phyloP scores from a whole-genome alignment of 305 asterid genomes.

The Rubia tinctorum region DNA sequence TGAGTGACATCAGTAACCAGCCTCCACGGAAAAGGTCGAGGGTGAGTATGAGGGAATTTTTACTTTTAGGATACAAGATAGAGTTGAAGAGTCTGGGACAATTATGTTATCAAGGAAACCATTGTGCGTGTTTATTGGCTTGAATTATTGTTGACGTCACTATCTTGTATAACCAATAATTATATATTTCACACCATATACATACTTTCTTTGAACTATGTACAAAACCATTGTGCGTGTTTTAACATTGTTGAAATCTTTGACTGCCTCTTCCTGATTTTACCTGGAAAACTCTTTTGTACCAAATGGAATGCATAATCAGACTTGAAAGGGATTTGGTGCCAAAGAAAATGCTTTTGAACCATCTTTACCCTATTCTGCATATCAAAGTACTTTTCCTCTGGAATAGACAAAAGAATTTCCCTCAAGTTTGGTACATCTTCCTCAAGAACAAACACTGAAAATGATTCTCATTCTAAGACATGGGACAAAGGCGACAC shows the following conservation, averaged over 20 bases:
- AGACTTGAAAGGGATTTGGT: slow-evolving; percentile 43
- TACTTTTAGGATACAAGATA: too few relatives aligned
- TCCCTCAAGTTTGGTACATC: slow-evolving; percentile 51
- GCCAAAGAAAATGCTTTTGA: slow-evolving; percentile 53
- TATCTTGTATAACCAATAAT: background rate
- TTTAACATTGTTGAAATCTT: background rate
- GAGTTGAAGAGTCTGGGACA: too few relatives aligned
- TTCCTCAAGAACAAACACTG: slow-evolving; percentile 46
- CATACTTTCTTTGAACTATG: background rate
- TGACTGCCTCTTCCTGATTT: slow-evolving; percentile 9
- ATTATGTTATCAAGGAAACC: too few relatives aligned
- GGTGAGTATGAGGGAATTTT: too few relatives aligned
- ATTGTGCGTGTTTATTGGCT: too few relatives aligned
- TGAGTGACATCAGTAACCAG: too few relatives aligned
- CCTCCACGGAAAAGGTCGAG: too few relatives aligned
- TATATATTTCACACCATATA: background rate
- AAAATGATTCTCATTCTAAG: slow-evolving; percentile 50
- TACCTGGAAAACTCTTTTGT: slow-evolving; percentile 40
- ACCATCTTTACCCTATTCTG: slow-evolving; percentile 37
- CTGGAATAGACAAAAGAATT: slow-evolving; percentile 47
- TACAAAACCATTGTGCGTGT: background rate
- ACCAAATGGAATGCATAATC: slow-evolving; percentile 72
- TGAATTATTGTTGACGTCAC: too few relatives aligned
- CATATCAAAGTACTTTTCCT: slow-evolving; percentile 42
- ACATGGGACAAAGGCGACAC: slow-evolving; percentile 55